Evolutionary conservation across 345 rosid species (phyloP).

Genomic region (Eucalyptus tenuipes): DNA sequence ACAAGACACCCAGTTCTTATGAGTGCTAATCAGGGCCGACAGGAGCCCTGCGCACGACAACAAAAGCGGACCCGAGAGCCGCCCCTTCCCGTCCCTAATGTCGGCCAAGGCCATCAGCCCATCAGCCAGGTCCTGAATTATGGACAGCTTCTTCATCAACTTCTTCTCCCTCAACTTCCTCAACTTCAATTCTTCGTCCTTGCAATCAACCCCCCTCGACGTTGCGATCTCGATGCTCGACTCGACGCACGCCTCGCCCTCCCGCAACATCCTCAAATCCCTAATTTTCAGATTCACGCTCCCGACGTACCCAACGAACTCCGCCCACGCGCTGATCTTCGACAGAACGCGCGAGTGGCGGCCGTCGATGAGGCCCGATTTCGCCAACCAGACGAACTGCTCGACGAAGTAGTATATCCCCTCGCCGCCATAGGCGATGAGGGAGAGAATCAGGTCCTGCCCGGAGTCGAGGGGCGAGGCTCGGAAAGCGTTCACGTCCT

Average conservation of each 20-base stretch:
- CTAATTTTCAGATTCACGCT: constrained; percentile 54
- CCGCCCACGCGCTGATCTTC: constrained; percentile 70
- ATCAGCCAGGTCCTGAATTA: constrained; percentile 79
- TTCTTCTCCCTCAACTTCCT: constrained; percentile 58
- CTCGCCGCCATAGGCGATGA: constrained; percentile 76
- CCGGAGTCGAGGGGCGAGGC: constrained; percentile 30
- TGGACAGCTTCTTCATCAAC: constrained; percentile 59
- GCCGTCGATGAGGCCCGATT: constrained; percentile 67
- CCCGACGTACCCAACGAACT: constrained; percentile 64
- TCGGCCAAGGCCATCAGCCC: constrained; percentile 76
- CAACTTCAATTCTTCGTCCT: constrained; percentile 38
- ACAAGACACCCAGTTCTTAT: constrained; percentile 87
- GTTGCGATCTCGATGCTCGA: constrained; percentile 38
- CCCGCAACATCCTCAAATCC: constrained; percentile 49
- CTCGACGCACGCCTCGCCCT: constrained; percentile 38
- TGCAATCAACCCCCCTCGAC: constrained; percentile 27
- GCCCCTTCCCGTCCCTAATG: constrained; percentile 56
- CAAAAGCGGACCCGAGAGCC: constrained; percentile 36
- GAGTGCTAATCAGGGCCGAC: constrained; percentile 82
- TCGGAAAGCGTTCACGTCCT: constrained; percentile 67
- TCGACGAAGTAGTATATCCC: constrained; percentile 76
- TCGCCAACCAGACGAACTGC: constrained; percentile 77
- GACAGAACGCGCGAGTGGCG: constrained; percentile 37
- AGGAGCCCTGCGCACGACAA: constrained; percentile 66
- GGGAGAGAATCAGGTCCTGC: constrained; percentile 22